These are phyloP conservation scores for Saitoella complicata DNA, from an alignment of 805 yeast species.

Conservation along the genomic window DNA sequence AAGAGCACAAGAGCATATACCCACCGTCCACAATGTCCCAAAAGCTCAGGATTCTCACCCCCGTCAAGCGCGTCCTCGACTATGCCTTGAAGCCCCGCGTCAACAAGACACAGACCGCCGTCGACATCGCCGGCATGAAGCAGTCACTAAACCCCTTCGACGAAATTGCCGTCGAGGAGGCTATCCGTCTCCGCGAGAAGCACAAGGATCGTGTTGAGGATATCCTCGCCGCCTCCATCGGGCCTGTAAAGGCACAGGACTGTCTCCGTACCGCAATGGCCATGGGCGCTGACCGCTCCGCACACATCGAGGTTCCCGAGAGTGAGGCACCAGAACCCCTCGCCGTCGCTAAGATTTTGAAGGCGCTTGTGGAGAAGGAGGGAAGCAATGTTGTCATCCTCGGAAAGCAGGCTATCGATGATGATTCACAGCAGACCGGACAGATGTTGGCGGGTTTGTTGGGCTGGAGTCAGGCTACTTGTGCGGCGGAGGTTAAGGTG, in stretches of 20 bases:
- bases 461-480: constrained; percentile 94
- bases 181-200: constrained; percentile 55
- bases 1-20: too few species aligned
- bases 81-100: constrained; percentile 86
- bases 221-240: constrained; percentile 84
- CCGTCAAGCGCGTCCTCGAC: constrained; percentile 89
- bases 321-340: constrained; percentile 58
- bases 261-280: constrained; percentile 80
- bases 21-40: not conserved
- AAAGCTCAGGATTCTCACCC: constrained; percentile 52
- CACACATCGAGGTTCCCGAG: constrained; percentile 51
- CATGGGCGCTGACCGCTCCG: constrained; percentile 80
- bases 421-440: constrained; percentile 88
- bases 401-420: constrained; percentile 96
- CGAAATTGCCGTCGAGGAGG: constrained; percentile 95
- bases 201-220: constrained; percentile 51
- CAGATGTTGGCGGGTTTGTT: constrained; percentile 89
- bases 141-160: constrained; percentile 92
- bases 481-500: constrained; percentile 71
- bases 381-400: constrained; percentile 64
- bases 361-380: constrained; percentile 53
- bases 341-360: constrained; percentile 70
- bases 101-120: constrained; percentile 68
- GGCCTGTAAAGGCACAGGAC: constrained; percentile 75
- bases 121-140: constrained; percentile 79